A percentile compares a stretch with the other conserved stretches of the same genome.
phyloP scores from a whole-genome alignment of 805 yeast species.

The Saccharomyces kudriavzevii region DNA sequence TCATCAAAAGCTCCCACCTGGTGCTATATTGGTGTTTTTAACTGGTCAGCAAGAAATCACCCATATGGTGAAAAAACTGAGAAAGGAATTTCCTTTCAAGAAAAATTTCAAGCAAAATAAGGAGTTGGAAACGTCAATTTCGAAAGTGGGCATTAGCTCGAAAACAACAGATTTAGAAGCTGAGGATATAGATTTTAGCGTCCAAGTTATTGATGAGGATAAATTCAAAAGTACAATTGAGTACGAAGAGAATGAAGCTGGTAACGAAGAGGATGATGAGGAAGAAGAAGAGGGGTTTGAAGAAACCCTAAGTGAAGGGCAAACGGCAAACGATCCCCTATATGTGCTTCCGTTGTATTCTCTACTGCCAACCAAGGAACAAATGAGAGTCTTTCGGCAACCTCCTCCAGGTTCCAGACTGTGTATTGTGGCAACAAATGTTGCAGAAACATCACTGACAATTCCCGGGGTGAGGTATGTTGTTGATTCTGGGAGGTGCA shows the following conservation, averaged over 20 bases:
- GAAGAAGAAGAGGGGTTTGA: conserved; percentile 56
- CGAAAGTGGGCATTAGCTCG: conserved; percentile 44
- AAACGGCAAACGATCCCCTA: conserved; percentile 66
- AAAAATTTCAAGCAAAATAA: conserved; percentile 10
- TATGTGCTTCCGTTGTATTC: conserved; percentile 91
- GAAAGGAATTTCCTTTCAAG: conserved; percentile 56
- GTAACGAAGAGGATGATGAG: conserved; percentile 33
- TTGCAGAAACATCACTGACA: conserved; percentile 95
- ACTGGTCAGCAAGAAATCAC: conserved; percentile 93
- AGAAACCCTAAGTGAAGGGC: conserved; percentile 63
- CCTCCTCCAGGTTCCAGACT: conserved; percentile 83
- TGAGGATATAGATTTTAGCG: conserved; percentile 78
- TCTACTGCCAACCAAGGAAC: conserved; percentile 86
- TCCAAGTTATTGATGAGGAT: conserved; percentile 31
- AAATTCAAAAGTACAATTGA: conserved; percentile 28
- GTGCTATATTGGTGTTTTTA: conserved; percentile 83
- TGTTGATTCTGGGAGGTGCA: conserved; percentile 89
- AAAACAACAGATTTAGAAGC: conserved; percentile 68
- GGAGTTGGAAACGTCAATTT: conserved; percentile 29
- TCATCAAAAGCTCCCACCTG: conserved; percentile 80
- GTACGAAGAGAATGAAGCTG: conserved; percentile 32
- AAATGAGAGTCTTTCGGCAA: conserved; percentile 79
- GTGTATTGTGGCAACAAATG: conserved; percentile 93
- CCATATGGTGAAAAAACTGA: conserved; percentile 59
- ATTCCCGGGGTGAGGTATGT: conserved; percentile 94